Evolutionary conservation across 768 basidiomycete genomes (phyloP), one percentile per base, ranked within the genome.

Genomic region (Termitomyces sp.): DNA sequence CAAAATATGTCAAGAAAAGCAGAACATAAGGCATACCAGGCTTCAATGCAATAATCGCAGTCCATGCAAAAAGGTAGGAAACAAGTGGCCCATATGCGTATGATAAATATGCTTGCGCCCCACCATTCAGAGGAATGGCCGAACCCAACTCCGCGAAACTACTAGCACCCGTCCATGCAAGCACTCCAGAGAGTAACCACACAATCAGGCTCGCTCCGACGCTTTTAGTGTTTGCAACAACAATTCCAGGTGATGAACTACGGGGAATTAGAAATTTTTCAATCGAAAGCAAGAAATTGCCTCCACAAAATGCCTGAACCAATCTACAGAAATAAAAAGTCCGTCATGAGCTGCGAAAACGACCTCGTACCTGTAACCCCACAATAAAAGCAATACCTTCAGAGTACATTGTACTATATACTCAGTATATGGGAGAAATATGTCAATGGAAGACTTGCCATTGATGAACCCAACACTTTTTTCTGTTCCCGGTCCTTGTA

Each of bases 121-220:
- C 84, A 41, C 82, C 83, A 62, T 84, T 84, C 55, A 91, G 71
- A 15, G 93, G 93, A 67, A 96, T 91, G 40, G 89, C 89, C 43
- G 86, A 87, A 51, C 95, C 96, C 56, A 97, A 76, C 70, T 97
- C 94, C 9, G 93, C 93, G 67, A 87, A 97, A 67, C 91, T 94
- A 69, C 91, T 94, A 28, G 93, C 94, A 19, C 96, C 96, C 3
- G 96, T 97, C 96, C 95, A 98, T 6, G 83, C 91, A 10, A 98
- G 75, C 23, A 95, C 53, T 6, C 94, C 96, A 54, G 91, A 87
- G 3, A 79, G 74, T 6, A 91, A 60, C 95, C 96, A 98, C 4
- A 97, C 90, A 17, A 79, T 37, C 14, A 98, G 71, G 73, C 94
- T 94, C 11, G 94, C 90, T 11, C 95, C 96, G 0, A 94, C 90